Conservation (phyloP, 2,329 filamentous ascomycete genomes). For the Talaromyces sp. region DNA sequence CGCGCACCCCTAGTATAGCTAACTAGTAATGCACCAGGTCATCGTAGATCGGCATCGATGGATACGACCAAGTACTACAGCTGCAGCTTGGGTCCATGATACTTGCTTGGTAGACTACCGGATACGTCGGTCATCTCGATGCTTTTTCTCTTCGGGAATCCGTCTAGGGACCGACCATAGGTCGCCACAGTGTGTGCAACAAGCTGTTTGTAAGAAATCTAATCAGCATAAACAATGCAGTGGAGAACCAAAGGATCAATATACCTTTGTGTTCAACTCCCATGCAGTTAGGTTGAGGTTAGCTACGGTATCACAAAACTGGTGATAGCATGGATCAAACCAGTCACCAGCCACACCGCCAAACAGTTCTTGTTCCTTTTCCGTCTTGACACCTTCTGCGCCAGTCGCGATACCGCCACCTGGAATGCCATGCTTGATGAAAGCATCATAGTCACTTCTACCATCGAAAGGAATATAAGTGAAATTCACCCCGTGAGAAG, state of each 20-base stretch:
- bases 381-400: conserved; percentile 70
- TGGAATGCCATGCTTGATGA: conserved; percentile 67
- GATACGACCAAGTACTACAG: conserved; percentile 1
- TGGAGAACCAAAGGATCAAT: neutral
- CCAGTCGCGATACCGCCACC: conserved; percentile 72
- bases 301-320: conserved; percentile 45
- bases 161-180: conserved; percentile 60
- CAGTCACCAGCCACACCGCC: conserved; percentile 61
- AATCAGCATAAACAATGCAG: neutral
- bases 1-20: neutral
- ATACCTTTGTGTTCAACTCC: conserved; percentile 49
- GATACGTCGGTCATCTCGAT: conserved; percentile 3
- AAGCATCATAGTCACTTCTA: conserved; percentile 73
- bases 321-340: conserved; percentile 55
- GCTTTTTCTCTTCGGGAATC: conserved; percentile 53
- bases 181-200: conserved; percentile 70
- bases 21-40: neutral
- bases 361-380: conserved; percentile 59
- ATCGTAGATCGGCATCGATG: neutral
- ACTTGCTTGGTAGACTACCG: neutral
- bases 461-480: conserved; percentile 72
- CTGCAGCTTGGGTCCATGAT: conserved; percentile 10
- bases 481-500: conserved; percentile 56
- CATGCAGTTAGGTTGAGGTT: conserved; percentile 53
- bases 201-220: conserved; percentile 12